These are phyloP conservation scores for Biscogniauxia mediterranea DNA, from an alignment of 2,329 filamentous ascomycete species.

Conservation along the genomic window DNA sequence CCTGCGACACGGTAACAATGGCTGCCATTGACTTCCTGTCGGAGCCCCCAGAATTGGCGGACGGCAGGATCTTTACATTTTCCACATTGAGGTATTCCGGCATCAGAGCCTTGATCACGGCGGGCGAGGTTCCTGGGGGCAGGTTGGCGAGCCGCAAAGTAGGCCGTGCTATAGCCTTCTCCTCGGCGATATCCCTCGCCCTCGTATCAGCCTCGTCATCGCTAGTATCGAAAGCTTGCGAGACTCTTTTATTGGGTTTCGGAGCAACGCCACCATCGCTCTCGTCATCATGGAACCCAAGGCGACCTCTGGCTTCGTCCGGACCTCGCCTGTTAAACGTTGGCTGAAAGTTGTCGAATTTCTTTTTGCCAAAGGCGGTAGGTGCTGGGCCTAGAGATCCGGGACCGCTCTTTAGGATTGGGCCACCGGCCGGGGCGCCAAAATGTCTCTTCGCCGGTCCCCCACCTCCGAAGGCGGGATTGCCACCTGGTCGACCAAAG, in stretches of 20 bases:
- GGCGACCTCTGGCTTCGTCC: slow-evolving; percentile 32
- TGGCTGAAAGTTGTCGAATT: slow-evolving; percentile 46
- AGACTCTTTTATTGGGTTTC: slow-evolving; percentile 55
- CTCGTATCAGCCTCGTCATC: slow-evolving; percentile 53
- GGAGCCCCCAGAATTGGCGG: slow-evolving; percentile 47
- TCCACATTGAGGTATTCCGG: slow-evolving; percentile 64
- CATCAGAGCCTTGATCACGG: slow-evolving; percentile 59
- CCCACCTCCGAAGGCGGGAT: slow-evolving; percentile 31
- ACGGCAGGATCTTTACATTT: slow-evolving; percentile 67
- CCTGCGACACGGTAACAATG: slow-evolving; percentile 76
- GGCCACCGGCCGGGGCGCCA: slow-evolving; percentile 50
- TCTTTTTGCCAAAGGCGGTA: slow-evolving; percentile 50
- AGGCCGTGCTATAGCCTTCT: slow-evolving; percentile 60
- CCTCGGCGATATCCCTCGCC: slow-evolving; percentile 48
- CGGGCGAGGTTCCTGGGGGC: slow-evolving; percentile 58
- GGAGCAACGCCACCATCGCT: slow-evolving; percentile 20
- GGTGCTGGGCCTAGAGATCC: slow-evolving; percentile 59
- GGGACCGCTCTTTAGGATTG: slow-evolving; percentile 56
- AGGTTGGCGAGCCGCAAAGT: slow-evolving; percentile 61
- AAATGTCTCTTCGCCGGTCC: slow-evolving; percentile 61
- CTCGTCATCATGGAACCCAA: slow-evolving; percentile 42
- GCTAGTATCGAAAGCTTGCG: slow-evolving; percentile 71
- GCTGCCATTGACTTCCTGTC: slow-evolving; percentile 74
- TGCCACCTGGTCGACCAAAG: slow-evolving; percentile 28
- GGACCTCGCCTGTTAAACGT: slow-evolving; percentile 32